Evolutionary conservation across 1,284 basidiomycete species (phyloP).

Genomic region (Irpex sp.): DNA sequence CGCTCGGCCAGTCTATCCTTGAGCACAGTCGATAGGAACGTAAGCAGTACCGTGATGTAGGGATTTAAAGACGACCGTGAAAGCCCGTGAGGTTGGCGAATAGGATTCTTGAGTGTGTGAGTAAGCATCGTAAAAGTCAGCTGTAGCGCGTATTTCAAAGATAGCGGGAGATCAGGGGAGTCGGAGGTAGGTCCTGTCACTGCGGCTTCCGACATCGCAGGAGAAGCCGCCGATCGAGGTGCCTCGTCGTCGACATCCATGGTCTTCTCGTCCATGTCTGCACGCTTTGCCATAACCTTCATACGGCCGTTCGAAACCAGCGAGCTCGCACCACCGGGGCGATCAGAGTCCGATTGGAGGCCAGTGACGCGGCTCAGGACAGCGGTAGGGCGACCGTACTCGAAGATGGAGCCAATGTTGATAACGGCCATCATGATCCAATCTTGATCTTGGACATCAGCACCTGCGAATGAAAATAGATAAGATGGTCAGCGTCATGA

Average conservation of each 20-base stretch:
- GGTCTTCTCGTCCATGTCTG: slow-evolving; percentile 46
- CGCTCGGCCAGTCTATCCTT: slow-evolving; percentile 60
- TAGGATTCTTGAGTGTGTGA: slow-evolving; percentile 62
- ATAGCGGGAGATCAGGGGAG: slow-evolving; percentile 45
- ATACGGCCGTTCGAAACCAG: slow-evolving; percentile 24
- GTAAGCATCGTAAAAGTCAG: slow-evolving; percentile 81
- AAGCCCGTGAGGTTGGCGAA: slow-evolving; percentile 53
- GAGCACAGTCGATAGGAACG: slow-evolving; percentile 80
- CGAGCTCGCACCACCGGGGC: slow-evolving; percentile 17
- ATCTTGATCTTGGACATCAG: slow-evolving; percentile 69
- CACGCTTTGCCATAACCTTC: slow-evolving; percentile 26
- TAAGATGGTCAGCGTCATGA: neutral
- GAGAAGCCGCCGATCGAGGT: slow-evolving; percentile 3
- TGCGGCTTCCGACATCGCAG: slow-evolving; percentile 12
- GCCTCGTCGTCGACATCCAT: slow-evolving; percentile 66
- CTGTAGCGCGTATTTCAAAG: slow-evolving; percentile 72
- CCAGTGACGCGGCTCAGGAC: slow-evolving; percentile 61
- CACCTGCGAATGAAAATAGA: slow-evolving; percentile 13
- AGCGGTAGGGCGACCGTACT: slow-evolving; percentile 82
- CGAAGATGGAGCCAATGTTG: slow-evolving; percentile 81
- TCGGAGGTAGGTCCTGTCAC: slow-evolving; percentile 15
- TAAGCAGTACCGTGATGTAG: slow-evolving; percentile 84
- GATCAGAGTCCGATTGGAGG: slow-evolving; percentile 26
- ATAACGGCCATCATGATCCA: slow-evolving; percentile 96
- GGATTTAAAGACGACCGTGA: slow-evolving; percentile 71